phyloP scores from a whole-genome alignment of 2,329 filamentous ascomycete species.

The Lasiodiplodia citricola region DNA sequence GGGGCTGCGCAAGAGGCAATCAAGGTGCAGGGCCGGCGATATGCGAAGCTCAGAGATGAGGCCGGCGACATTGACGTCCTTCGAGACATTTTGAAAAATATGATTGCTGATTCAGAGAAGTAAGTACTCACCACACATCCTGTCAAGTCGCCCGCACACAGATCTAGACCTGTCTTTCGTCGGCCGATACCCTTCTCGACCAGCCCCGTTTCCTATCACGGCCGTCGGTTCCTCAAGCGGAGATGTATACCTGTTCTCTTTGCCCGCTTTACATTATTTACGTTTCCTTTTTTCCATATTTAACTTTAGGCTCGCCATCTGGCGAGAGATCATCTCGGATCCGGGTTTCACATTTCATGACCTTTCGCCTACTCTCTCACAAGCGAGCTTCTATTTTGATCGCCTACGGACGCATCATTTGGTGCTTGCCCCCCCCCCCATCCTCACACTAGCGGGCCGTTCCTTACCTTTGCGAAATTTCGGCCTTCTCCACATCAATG shows the following conservation, averaged over 20 bases:
- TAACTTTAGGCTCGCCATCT: conserved; percentile 19
- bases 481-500: conserved; percentile 3
- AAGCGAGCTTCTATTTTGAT: conserved; percentile 23
- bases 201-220: not conserved
- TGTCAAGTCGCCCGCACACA: not conserved
- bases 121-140: not conserved
- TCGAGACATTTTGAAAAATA: not conserved
- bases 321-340: conserved; percentile 23
- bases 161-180: not conserved
- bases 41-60: conserved; percentile 15
- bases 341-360: conserved; percentile 18
- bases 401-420: not conserved
- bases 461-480: not conserved
- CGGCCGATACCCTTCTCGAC: not conserved
- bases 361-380: not conserved
- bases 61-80: conserved; percentile 11
- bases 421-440: not conserved
- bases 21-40: conserved; percentile 11
- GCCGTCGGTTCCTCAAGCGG: not conserved
- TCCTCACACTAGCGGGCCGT: not conserved
- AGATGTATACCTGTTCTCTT: not conserved
- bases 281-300: conserved; percentile 4
- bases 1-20: conserved; percentile 18
- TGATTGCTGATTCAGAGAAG: conserved; percentile 18
- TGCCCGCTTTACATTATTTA: not conserved